Percentiles rank a stretch among this genome's conserved stretches.
These are phyloP conservation scores for Aegilops speltoides DNA, from an alignment of 176 grass and related monocot genomes.

Conservation along the genomic window DNA sequence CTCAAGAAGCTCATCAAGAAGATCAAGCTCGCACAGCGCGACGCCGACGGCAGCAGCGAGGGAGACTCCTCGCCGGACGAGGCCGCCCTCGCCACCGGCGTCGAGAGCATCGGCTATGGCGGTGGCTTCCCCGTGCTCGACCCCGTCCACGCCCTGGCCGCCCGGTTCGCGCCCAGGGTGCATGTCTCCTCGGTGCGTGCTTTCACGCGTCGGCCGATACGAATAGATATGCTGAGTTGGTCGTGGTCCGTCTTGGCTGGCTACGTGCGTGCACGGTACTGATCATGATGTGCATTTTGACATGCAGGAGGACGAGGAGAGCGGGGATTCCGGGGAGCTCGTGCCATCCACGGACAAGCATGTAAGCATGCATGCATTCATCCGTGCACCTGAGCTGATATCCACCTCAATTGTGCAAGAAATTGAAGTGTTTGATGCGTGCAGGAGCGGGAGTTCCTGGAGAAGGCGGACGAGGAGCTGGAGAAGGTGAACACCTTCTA, in stretches of 20 bases:
- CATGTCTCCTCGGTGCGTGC: constrained; percentile 19
- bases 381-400: neutral
- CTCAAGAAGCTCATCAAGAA: constrained; percentile 83
- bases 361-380: constrained; percentile 17
- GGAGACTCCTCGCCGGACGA: too few species aligned
- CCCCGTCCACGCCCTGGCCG: constrained; percentile 54
- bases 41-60: too few species aligned
- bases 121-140: constrained; percentile 70
- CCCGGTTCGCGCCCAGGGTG: constrained; percentile 28
- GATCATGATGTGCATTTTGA: neutral
- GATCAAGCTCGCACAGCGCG: constrained; percentile 54
- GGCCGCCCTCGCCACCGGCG: too few species aligned
- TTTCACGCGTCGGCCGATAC: too few species aligned
- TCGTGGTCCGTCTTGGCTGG: too few species aligned
- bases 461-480: too few species aligned
- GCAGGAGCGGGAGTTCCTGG: too few species aligned
- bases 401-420: neutral
- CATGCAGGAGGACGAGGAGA: constrained; percentile 27
- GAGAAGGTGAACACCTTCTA: too few species aligned
- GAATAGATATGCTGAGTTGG: neutral
- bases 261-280: neutral
- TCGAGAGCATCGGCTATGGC: neutral
- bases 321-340: constrained; percentile 26
- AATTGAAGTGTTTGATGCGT: neutral
- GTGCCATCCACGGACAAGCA: constrained; percentile 58